Evolutionary conservation across 2,329 filamentous ascomycete species (phyloP), one percentile per base, ranked within the genome.

Genomic region (Phyllachora maydis): DNA sequence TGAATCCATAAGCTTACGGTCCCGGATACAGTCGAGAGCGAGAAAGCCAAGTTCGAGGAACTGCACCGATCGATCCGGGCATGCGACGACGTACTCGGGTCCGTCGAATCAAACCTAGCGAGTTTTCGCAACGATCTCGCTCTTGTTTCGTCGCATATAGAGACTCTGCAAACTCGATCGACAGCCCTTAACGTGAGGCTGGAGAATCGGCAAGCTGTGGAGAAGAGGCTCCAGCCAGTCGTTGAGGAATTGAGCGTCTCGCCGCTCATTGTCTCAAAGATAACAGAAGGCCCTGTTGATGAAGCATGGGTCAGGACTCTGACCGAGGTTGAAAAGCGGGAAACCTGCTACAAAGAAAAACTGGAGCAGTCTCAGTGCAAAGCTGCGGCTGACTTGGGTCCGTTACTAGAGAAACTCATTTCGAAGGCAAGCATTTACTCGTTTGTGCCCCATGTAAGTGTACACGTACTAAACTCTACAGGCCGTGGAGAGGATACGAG

Each of bases 101-200:
- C 83, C 0, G 88, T 98, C 26, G 85, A 98, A 50, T 71, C 67
- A 16, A 95, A 93, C 43, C 59, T 98, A 25, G 77, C 77, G 18
- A 85, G 73, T 44, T 98, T 98, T 42, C 82, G 90, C 42, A 77
- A 82, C 29, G 90, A 98, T 45, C 65, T 98, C 8, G 85, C 81
- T 6, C 66, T 70, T 9, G 88, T 98, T 8, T 93, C 88, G 2
- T 74, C 82, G 5, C 88, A 98, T 43, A 98, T 98, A 24, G 88
- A 98, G 48, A 82, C 72, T 3, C 52, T 98, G 19, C 88, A 98
- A 49, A 71, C 74, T 24, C 69, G 88, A 22, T 98, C 88, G 0
- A 65, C 73, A 8, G 69, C 74, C 6, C 50, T 98, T 28, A 93
- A 81, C 36, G 68, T 77, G 17, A 72, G 82, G 37, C 55, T 98